Evolutionary conservation across 805 yeast genomes (phyloP), one percentile per base, ranked within the genome.

Genomic region (Lipomyces orientalis): DNA sequence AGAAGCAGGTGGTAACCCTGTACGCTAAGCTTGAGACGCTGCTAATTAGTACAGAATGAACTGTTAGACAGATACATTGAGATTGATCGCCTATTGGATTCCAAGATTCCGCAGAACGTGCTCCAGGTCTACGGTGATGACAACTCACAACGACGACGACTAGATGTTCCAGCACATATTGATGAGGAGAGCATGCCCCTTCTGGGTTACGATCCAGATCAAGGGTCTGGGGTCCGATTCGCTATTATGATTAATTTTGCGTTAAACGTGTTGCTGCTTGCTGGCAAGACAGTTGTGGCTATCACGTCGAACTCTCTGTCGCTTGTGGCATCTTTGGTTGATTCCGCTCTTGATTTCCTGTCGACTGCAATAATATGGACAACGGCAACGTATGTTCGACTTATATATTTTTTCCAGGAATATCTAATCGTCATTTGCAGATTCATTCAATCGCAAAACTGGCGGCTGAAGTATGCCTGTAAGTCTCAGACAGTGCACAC

Each of bases 291-390:
- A 2, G 79, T 83, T 12, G 91, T 89, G 31, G 86, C 88, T 0
- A 69, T 86, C n/a, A 78, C 87, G 75, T 88, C 94, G 0, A 83
- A 81, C 74, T 90, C 96, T 10, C 85, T 90, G 70, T 90, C 95
- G 6, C 85, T 90, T 59, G 80, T 90, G 61, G 96, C 96, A 0
- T 90, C 95, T 0, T 83, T 90, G 69, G 88, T 90, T 54, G 96
- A 90, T 78, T 90, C 94, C 1, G 80, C 87, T 0, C 82, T 90
- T 69, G 96, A 90, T 74, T 87, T 90, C 63, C 77, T 90, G 64
- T 89, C 93, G 19, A 90, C 95, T 0, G 79, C 88, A 66, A 90
- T 90, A 71, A 90, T 90, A 59, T 90, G 83, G 79, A 75, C 85
- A 51, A 86, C 91, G 59, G 87, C 58, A 1, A 60, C 56, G 57